Percentiles rank a stretch among this genome's conserved stretches.
phyloP scores from a whole-genome alignment of 2,329 filamentous ascomycete genomes.

The Colletotrichum cereale region DNA sequence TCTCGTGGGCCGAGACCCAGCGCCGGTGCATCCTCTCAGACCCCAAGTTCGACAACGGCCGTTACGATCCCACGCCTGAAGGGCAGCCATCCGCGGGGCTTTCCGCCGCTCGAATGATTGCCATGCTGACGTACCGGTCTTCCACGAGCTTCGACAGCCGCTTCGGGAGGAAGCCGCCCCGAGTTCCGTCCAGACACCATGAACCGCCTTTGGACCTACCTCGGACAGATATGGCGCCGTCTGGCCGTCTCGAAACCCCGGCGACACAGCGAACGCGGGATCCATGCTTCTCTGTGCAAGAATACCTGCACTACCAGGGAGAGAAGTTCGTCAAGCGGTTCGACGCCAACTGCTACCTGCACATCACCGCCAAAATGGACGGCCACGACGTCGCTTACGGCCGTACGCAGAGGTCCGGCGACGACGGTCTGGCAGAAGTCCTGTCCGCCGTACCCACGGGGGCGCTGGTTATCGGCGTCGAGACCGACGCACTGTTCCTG shows the following conservation, averaged over 20 bases:
- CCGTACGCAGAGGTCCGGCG: conserved; percentile 53
- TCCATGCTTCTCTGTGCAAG: conserved; percentile 51
- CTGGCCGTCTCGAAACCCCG: not conserved
- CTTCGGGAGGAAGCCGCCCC: conserved; percentile 65
- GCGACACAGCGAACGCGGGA: not conserved
- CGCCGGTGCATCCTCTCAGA: conserved; percentile 60
- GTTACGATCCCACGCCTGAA: conserved; percentile 49
- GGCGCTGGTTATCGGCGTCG: conserved; percentile 51
- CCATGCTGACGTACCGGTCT: conserved; percentile 55
- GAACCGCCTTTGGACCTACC: conserved; percentile 44
- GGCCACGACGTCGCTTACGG: conserved; percentile 50
- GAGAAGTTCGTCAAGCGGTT: conserved; percentile 54
- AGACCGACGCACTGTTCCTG: conserved; percentile 51
- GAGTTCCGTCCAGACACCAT: conserved; percentile 52
- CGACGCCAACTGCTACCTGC: conserved; percentile 55
- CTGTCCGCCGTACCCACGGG: conserved; percentile 44
- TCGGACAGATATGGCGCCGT: conserved; percentile 59
- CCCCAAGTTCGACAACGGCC: conserved; percentile 49
- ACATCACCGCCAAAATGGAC: conserved; percentile 54
- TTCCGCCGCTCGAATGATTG: conserved; percentile 53
- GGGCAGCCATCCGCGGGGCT: conserved; percentile 51
- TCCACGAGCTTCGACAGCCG: conserved; percentile 50
- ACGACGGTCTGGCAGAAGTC: conserved; percentile 43
- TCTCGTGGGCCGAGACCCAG: conserved; percentile 70
- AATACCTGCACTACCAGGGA: conserved; percentile 54